phyloP scores from a whole-genome alignment of 805 yeast genomes.

The Jamesozyma gamospora region DNA sequence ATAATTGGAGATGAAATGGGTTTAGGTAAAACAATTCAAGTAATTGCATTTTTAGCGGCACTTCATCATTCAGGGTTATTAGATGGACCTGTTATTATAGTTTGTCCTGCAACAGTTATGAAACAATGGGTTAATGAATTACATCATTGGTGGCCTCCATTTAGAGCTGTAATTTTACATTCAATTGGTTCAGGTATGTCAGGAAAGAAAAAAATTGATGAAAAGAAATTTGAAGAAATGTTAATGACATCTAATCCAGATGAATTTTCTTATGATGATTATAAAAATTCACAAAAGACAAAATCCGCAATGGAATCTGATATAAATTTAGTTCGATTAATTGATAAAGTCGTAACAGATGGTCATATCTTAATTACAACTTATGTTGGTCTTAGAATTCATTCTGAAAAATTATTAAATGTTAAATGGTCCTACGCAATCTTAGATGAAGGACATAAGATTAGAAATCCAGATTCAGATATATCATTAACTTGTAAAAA shows the following conservation, averaged over 20 bases:
- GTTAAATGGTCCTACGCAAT: conserved; percentile 83
- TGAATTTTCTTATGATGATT: conserved; percentile 37
- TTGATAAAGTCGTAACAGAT: conserved; percentile 43
- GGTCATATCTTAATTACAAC: conserved; percentile 90
- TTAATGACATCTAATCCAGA: conserved; percentile 31
- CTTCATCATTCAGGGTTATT: conserved; percentile 71
- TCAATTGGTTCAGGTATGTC: conserved; percentile 87
- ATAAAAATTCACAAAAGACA: conserved; percentile 19
- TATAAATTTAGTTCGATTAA: conserved; percentile 25
- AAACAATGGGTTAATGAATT: conserved; percentile 96
- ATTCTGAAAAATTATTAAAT: conserved; percentile 52
- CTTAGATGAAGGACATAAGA: conserved; percentile 94
- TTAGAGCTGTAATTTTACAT: conserved; percentile 76
- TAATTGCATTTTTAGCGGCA: conserved; percentile 84
- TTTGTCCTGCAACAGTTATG: conserved; percentile 94
- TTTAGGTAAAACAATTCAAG: conserved; percentile 87
- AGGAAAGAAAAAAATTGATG: conserved; percentile 27
- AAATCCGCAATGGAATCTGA: conserved; percentile 24
- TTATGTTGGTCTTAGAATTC: conserved; percentile 73
- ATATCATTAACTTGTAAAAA: conserved; percentile 80
- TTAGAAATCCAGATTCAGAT: conserved; percentile 86
- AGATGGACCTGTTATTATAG: conserved; percentile 70
- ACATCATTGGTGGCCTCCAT: conserved; percentile 97
- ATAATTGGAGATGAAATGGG: conserved; percentile 99
- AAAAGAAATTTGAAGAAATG: conserved; percentile 43